A percentile compares a stretch with the other conserved stretches of the same genome.
Evolutionary conservation across 225 moss, liverwort and hornwort species (phyloP).

Genomic region (Asterella californica): DNA sequence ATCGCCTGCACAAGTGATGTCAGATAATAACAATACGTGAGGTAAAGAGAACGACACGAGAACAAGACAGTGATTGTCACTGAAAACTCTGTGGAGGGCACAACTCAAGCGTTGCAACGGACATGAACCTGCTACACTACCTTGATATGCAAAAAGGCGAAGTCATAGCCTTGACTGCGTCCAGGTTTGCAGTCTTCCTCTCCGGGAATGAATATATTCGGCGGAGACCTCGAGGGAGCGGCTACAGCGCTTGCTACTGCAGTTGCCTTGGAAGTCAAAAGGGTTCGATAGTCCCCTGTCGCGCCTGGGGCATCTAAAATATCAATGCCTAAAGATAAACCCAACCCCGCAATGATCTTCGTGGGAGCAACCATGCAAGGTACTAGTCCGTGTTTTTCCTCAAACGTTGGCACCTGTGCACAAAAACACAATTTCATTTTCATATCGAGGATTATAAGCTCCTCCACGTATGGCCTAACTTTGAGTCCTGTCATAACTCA

Average conservation of each 20-base stretch:
- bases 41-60: background rate
- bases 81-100: background rate
- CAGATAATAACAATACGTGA: background rate
- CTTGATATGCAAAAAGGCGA: conserved; percentile 95
- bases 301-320: conserved; percentile 91
- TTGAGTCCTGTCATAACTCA: background rate
- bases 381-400: conserved; percentile 64
- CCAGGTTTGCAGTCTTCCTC: conserved; percentile 70
- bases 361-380: conserved; percentile 99
- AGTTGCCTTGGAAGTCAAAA: conserved; percentile 87
- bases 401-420: conserved; percentile 72
- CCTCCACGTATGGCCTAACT: background rate
- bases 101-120: background rate
- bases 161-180: conserved; percentile 73
- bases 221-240: conserved; percentile 71
- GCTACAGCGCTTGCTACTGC: conserved; percentile 81
- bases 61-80: background rate
- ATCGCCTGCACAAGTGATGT: conserved; percentile 60
- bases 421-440: too few species aligned
- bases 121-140: conserved; percentile 37
- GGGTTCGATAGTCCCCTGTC: conserved; percentile 86
- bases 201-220: conserved; percentile 78
- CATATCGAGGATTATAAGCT: background rate
- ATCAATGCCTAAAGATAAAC: conserved; percentile 83
- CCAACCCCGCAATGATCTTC: conserved; percentile 94